Base-by-base conservation (phyloP, 805 yeast genomes). In the Metschnikowia reukaufii region DNA sequence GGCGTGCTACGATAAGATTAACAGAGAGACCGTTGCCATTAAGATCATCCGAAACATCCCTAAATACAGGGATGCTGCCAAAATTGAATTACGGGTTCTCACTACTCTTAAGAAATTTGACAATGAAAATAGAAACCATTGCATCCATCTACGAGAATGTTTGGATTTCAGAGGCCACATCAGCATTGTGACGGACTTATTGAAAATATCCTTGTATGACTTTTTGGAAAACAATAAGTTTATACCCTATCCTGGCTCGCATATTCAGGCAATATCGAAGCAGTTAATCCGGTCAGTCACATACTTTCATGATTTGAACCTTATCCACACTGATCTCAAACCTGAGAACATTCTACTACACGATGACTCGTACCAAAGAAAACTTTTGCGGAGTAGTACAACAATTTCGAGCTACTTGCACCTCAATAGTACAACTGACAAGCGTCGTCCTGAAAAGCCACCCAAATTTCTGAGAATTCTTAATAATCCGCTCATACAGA, bases 321-420 rank as follows among this genome's bases (percentile, higher is more conserved):
- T 94, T 40, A 88, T 94, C 36, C 99, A 94, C 67, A 94, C 99
- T 0, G 99, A 94, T 65, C 74, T 94, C 56, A 94, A 94, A 68
- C 99, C 99, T 1, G 99, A 94, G 65, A 94, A 94, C 63, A 86
- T 94, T 36, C 66, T 94, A 29, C 71, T 90, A 29, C 78, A 79
- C 47, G 79, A 82, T 57, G 81, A 75, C 57, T 64, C 77, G 0
- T 79, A 61, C 47, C 57, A 54, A 12, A 67, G 73, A 39, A 73
- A 73, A 55, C 66, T 63, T 36, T 59, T 68, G 43, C 51, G 56
- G 19, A 62, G 69, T 39, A 57, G 59, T 18, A 67, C 77, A 0
- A 64, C 67, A 21, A 63, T 67, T 27, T 53, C 70, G 25, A 53
- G 71, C 41, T 73, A 62, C 50, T 47, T 65, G 49, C 62, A 64